Evolutionary conservation across 345 rosid genomes (phyloP).

Genomic region (Sonneratia alba): DNA sequence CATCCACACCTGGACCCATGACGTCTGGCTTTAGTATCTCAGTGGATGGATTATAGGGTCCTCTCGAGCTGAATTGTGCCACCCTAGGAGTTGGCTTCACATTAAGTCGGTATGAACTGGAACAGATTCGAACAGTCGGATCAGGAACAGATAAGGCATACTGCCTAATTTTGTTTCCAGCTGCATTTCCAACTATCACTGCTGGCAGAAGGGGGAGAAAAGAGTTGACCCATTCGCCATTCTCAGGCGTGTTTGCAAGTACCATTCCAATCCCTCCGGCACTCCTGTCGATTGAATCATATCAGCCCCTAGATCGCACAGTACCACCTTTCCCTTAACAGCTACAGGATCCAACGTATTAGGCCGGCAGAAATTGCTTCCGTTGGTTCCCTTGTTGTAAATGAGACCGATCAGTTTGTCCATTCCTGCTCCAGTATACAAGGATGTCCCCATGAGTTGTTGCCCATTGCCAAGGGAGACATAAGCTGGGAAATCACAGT

Average conservation of each 20-base stretch:
- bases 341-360: constrained; percentile 49
- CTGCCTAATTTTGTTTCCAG: constrained; percentile 43
- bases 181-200: constrained; percentile 46
- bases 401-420: constrained; percentile 42
- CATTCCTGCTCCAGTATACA: constrained; percentile 55
- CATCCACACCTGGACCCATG: constrained; percentile 89
- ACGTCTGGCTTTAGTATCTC: constrained; percentile 83
- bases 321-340: constrained; percentile 68
- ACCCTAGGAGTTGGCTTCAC: constrained; percentile 75
- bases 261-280: constrained; percentile 90
- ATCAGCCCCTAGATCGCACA: constrained; percentile 70
- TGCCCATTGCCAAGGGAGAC: constrained; percentile 42
- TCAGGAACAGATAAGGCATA: constrained; percentile 29
- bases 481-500: constrained; percentile 69
- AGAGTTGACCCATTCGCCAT: constrained; percentile 60
- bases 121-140: constrained; percentile 44
- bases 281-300: constrained; percentile 50
- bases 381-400: constrained; percentile 32
- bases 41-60: constrained; percentile 64
- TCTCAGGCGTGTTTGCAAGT: constrained; percentile 46
- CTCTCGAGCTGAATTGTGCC: constrained; percentile 81
- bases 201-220: constrained; percentile 71
- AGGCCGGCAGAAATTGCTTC: constrained; percentile 45
- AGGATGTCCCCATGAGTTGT: constrained; percentile 45
- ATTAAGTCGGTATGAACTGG: constrained; percentile 52